Percentiles rank a stretch among this genome's conserved stretches.
Evolutionary conservation across 352 stramenopile genomes (phyloP).

Genomic region (Phytopythium kandeliae): DNA sequence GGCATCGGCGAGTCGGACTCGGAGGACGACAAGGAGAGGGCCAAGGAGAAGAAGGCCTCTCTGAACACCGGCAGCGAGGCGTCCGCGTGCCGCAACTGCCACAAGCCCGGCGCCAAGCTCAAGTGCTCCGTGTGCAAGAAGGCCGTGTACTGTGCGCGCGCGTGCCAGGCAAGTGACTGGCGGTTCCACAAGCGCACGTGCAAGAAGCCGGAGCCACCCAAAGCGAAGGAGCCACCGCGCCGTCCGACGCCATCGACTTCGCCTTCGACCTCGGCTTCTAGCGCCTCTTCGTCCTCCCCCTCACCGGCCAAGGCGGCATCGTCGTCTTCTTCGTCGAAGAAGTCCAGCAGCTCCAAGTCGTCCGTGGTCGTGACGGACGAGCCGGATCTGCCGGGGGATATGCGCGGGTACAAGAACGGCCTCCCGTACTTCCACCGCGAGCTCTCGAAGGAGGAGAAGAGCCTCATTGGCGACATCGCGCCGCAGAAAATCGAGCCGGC

Average conservation of each 20-base stretch:
- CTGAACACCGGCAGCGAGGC: conserved; percentile 6
- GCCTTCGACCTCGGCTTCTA: conserved; percentile 1
- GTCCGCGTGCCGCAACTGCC: conserved; percentile 67
- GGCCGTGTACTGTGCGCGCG: conserved; percentile 70
- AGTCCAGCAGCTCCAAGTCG: conserved; percentile 14
- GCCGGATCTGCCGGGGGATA: conserved; percentile 45
- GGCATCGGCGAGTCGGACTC: conserved; percentile 50
- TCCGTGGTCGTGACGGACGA: conserved; percentile 67
- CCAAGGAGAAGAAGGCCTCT: conserved; percentile 6
- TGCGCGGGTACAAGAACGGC: conserved; percentile 82
- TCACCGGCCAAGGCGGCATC: conserved; percentile 4
- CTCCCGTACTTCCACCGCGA: conserved; percentile 97
- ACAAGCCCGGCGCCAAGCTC: conserved; percentile 66
- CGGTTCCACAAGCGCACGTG: conserved; percentile 86
- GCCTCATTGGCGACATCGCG: conserved; percentile 95
- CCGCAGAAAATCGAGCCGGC: conserved; percentile 75
- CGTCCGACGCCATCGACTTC: conserved; percentile 9
- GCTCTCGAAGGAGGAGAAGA: conserved; percentile 93
- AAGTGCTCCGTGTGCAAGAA: conserved; percentile 88
- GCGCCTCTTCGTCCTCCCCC: conserved; percentile 2
- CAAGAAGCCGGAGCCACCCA: conserved; percentile 68
- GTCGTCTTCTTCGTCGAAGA: conserved; percentile 9
- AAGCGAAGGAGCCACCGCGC: conserved; percentile 35
- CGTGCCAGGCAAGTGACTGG: conserved; percentile 82
- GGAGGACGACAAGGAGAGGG: conserved; percentile 27